A percentile compares a stretch with the other conserved stretches of the same genome.
phyloP scores from a whole-genome alignment of 345 rosid genomes.

The Leavenworthia alabamica region DNA sequence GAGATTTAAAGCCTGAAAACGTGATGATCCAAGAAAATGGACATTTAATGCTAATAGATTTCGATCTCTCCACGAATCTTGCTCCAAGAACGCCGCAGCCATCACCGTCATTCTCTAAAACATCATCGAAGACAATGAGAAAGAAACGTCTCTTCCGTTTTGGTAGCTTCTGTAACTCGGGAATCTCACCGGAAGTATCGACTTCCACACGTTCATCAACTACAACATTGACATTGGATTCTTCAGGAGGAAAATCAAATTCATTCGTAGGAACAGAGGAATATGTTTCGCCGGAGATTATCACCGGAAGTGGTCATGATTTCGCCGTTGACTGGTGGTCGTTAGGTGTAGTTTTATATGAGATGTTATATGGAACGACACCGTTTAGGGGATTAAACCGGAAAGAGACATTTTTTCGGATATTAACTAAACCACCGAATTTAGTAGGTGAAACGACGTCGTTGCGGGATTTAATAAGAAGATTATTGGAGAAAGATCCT shows the following conservation, averaged over 20 bases:
- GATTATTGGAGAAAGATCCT: conserved; percentile 54
- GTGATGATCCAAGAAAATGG: conserved; percentile 72
- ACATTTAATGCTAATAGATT: conserved; percentile 85
- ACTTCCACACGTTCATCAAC: conserved; percentile 16
- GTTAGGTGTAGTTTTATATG: conserved; percentile 66
- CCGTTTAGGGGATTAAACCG: conserved; percentile 59
- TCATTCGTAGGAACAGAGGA: conserved; percentile 90
- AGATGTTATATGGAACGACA: conserved; percentile 75
- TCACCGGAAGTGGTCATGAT: conserved; percentile 63
- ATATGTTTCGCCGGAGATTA: conserved; percentile 80
- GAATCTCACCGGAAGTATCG: conserved; percentile 29
- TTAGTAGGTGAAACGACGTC: conserved; percentile 68
- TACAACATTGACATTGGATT: not conserved
- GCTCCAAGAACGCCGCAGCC: conserved; percentile 27
- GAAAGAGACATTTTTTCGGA: conserved; percentile 57
- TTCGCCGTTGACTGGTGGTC: conserved; percentile 90
- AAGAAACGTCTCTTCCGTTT: conserved; percentile 21
- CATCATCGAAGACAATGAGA: not conserved
- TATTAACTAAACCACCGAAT: conserved; percentile 42
- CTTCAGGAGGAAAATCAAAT: conserved; percentile 42
- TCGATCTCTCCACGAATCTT: conserved; percentile 74
- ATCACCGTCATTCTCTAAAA: not conserved
- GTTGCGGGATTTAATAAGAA: conserved; percentile 50
- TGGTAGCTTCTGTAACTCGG: conserved; percentile 37
- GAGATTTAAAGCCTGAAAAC: conserved; percentile 85